These are phyloP conservation scores for Solanum pimpinellifolium DNA, from an alignment of 257 asterid genomes.

Conservation along the genomic window DNA sequence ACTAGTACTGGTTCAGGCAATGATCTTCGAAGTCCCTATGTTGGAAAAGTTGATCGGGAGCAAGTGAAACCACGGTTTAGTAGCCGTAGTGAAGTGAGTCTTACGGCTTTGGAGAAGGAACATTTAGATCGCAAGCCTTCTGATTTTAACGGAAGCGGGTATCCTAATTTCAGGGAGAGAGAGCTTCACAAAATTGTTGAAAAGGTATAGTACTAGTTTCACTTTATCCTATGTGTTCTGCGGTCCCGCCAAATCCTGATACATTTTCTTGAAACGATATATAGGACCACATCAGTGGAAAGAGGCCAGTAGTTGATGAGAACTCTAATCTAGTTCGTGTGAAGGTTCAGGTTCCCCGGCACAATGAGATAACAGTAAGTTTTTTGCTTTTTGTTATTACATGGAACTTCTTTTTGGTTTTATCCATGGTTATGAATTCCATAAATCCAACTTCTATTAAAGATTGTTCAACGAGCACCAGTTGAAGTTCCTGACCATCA, in stretches of 20 bases:
- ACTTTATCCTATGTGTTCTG: not conserved
- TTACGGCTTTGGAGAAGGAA: slow-evolving; percentile 19
- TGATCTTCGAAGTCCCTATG: slow-evolving; percentile 11
- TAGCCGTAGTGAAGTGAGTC: slow-evolving; percentile 10
- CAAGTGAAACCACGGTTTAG: slow-evolving; percentile 10
- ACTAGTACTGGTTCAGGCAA: slow-evolving; percentile 18
- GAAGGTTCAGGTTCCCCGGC: slow-evolving; percentile 16
- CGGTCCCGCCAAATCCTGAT: slow-evolving; percentile 12
- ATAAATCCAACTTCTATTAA: not conserved
- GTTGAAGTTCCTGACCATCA: slow-evolving; percentile 27
- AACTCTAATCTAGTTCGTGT: slow-evolving; percentile 13
- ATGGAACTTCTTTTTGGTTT: not conserved
- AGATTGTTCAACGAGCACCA: not conserved
- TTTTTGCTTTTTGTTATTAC: not conserved
- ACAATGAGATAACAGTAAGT: slow-evolving; percentile 25
- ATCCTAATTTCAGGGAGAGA: slow-evolving; percentile 16
- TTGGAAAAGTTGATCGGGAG: slow-evolving; percentile 16
- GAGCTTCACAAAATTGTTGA: slow-evolving; percentile 16
- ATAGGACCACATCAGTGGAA: slow-evolving; percentile 30
- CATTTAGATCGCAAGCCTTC: slow-evolving; percentile 22
- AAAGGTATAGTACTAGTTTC: slow-evolving; percentile 22
- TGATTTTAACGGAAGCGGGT: slow-evolving; percentile 11
- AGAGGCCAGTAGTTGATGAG: slow-evolving; percentile 24
- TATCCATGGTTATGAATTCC: not conserved
- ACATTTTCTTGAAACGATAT: not conserved